Evolutionary conservation across 164 flowering plant genomes (phyloP).

Genomic region (Nymphaea colorata): DNA sequence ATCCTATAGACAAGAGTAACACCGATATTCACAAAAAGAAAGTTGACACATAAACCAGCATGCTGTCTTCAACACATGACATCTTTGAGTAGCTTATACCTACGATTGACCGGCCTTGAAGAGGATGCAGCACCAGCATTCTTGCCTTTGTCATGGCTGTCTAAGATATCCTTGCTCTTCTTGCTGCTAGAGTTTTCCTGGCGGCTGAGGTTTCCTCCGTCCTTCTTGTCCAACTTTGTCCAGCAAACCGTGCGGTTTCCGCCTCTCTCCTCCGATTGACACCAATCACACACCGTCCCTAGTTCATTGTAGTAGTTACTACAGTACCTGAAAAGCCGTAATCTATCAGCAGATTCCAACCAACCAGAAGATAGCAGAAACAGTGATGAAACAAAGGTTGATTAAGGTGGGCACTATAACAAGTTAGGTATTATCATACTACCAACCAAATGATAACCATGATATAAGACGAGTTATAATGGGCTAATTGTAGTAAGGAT

Average conservation of each 20-base stretch:
- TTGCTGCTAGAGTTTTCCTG: conserved; percentile 22
- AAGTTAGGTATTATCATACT: too few relatives aligned
- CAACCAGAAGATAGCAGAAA: not conserved
- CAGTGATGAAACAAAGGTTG: not conserved
- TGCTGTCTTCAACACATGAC: conserved; percentile 55
- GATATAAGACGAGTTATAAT: too few relatives aligned
- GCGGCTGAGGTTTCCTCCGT: conserved; percentile 4
- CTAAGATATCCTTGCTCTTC: not conserved
- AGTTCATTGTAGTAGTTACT: conserved; percentile 69
- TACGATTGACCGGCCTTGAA: conserved; percentile 50
- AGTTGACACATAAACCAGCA: not conserved
- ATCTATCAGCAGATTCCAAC: not conserved
- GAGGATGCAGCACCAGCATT: conserved; percentile 46
- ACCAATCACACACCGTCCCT: conserved; percentile 71
- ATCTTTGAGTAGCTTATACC: conserved; percentile 99
- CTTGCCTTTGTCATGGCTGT: conserved; percentile 26
- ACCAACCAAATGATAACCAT: too few relatives aligned
- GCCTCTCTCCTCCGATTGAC: conserved; percentile 51
- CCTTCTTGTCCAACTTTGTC: conserved; percentile 13
- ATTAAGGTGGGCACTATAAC: too few relatives aligned
- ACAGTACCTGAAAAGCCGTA: conserved; percentile 49
- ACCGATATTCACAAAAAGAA: not conserved
- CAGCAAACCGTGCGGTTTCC: conserved; percentile 19
- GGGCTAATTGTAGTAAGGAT: too few relatives aligned
- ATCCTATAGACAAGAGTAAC: not conserved